These are phyloP conservation scores for Xylariales sp. DNA, from an alignment of 2,329 filamentous ascomycete genomes.

Conservation along the genomic window DNA sequence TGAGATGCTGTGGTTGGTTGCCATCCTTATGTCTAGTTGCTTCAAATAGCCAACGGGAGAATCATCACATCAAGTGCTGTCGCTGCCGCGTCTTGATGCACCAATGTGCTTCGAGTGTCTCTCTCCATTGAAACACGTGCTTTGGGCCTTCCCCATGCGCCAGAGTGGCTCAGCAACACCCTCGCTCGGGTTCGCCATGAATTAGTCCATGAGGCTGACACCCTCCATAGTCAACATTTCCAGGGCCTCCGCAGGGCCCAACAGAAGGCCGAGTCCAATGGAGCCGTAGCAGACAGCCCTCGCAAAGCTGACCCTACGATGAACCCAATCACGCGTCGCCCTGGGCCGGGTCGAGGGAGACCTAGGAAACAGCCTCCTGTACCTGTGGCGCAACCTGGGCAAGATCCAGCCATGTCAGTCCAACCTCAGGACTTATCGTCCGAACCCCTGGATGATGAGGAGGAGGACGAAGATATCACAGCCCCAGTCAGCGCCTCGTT, in stretches of 20 bases:
- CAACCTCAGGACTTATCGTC: constrained; percentile 2
- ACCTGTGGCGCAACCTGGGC: constrained; percentile 4
- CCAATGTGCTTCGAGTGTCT: no score
- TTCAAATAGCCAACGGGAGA: no score
- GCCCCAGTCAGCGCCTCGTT: background rate
- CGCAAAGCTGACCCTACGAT: constrained; percentile 43
- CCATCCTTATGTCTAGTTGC: no score
- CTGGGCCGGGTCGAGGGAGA: constrained; percentile 53
- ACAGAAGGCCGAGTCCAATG: constrained; percentile 44
- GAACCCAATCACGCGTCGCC: constrained; percentile 57
- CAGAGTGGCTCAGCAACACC: no score
- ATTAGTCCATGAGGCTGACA: no score
- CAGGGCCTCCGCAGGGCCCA: constrained; percentile 53
- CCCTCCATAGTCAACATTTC: constrained; percentile 56
- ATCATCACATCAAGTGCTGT: no score
- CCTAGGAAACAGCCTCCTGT: constrained; percentile 40
- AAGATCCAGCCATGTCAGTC: constrained; percentile 1
- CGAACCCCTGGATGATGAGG: constrained; percentile 1
- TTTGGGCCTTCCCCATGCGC: no score
- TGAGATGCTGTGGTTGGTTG: no score
- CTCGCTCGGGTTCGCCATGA: no score
- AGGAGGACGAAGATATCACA: no score
- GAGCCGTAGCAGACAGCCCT: constrained; percentile 26
- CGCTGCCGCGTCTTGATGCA: no score
- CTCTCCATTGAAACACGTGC: no score